Conservation (phyloP, 1,284 basidiomycete genomes). For the Puccinia triticina region DNA sequence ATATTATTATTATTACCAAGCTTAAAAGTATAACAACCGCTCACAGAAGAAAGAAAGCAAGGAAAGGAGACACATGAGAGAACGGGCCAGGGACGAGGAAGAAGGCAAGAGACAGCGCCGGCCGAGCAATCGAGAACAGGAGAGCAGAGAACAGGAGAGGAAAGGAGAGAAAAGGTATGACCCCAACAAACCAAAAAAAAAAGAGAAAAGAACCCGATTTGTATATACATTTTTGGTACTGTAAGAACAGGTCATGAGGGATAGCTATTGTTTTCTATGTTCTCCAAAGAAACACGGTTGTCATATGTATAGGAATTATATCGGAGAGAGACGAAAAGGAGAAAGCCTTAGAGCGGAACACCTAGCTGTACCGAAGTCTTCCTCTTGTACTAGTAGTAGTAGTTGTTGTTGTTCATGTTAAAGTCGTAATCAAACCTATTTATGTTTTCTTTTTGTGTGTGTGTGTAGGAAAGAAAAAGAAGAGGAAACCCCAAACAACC, state of each 20-base stretch:
- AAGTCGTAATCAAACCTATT: no score
- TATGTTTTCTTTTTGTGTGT: no score
- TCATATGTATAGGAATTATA: not conserved
- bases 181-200: constrained; percentile 5
- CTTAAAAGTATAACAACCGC: no score
- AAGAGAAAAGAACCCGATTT: constrained; percentile 12
- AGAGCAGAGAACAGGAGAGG: not conserved
- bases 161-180: not conserved
- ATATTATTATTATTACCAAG: no score
- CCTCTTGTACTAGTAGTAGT: no score
- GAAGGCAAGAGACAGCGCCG: not conserved
- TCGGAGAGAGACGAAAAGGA: not conserved
- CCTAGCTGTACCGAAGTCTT: no score
- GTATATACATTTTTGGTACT: not conserved
- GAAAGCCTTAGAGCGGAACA: not conserved
- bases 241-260: not conserved
- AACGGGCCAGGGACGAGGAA: not conserved
- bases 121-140: not conserved
- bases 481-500: no score
- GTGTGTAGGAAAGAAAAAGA: no score
- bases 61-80: no score
- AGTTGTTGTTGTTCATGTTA: no score
- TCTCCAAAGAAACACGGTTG: not conserved
- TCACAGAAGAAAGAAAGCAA: no score
- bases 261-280: not conserved